Evolutionary conservation across 768 basidiomycete species (phyloP), one percentile per base, ranked within the genome.

Genomic region (Suillus occidentalis): DNA sequence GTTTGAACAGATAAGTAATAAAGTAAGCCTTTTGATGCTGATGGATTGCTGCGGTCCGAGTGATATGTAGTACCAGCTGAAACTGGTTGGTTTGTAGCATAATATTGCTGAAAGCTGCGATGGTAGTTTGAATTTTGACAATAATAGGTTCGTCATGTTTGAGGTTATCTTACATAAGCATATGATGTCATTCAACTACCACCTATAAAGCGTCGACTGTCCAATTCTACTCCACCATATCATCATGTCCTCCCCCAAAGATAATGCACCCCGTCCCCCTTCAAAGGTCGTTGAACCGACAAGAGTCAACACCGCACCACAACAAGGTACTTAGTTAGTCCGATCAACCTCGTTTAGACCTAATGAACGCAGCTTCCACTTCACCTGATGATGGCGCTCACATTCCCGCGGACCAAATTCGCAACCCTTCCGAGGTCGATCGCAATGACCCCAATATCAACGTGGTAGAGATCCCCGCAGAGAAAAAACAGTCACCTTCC

Each of bases 261-360:
- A 58, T 16, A 5, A 59, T 2, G 25, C 57, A 20, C 57, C 58
- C 20, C 37, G 36, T 2, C 57, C 67, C 9, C 76, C 78, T 25
- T 76, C 79, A 0, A 61, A 74, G 47, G 64, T 58, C n/a, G 72
- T 50, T 20, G 63, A 63, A 58, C 72, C 78, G 7, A 75, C 75
- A 1, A 72, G 60, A 59, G 68, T 71, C 3, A 69, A 75, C 28
- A 72, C 74, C 28, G 55, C 68, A 37, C 73, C 76, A 22, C 79
- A 80, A 61, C 82, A 81, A 71, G 81, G 84, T 83, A 66, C 50
- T 67, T 5, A 64, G n/a, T 20, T 14, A 34, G 25, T 50, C 50
- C 22, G 18, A 20, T 22, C 28, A 47, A n/a, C 13, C n/a, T 22
- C 12, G 4, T 10, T 63, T 22, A 45, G 18, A n/a, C 25, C 39